Base-by-base conservation (phyloP, 768 basidiomycete species). In the Paxillus ammoniavirescens region DNA sequence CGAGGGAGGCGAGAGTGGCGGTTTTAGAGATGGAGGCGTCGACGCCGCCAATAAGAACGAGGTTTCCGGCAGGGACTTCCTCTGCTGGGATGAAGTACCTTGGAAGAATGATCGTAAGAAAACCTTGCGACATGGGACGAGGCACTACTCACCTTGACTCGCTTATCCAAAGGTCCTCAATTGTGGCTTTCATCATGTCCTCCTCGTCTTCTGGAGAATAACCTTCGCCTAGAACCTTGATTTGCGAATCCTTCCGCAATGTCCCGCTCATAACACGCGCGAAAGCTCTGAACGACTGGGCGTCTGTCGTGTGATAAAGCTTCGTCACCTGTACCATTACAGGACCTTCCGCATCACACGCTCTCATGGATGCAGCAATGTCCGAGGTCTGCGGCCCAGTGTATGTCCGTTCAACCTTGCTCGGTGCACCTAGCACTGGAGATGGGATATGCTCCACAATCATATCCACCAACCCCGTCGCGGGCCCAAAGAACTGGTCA, bases 201-300 rank as follows among this genome's bases (percentile, higher is more conserved):
- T 99, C 97, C 73, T 98, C 96, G 60, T 99, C 97, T 64, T 98
- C 96, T n/a, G 92, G 91, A 13, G 94, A 96, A 70, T 95, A 99
- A 0, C 93, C 93, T 68, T 98, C 97, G 52, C 97, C 97, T 7
- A 99, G 77, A n/a, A 98, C 95, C 74, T 97, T 98, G 58, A 99
- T 78, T 33, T 85, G 77, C 78, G 83, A 80, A 12, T 93, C 93
- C 61, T 88, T 89, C 62, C 79, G 77, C 21, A 98, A 72, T 0
- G 95, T 97, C 17, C 97, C 97, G 61, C 92, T 93, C 69, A 98
- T 77, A 15, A 99, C 86, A 56, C 97, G 84, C 36, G 96, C 97
- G 65, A 95, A 98, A 7, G 97, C 93, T 49, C 97, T 80, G 81
- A 99, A 99, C 33, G 91, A 92, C 63, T 92, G 92, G 7, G 97